Conservation (phyloP, 176 grass and related monocot genomes). For the Paspalum vaginatum region DNA sequence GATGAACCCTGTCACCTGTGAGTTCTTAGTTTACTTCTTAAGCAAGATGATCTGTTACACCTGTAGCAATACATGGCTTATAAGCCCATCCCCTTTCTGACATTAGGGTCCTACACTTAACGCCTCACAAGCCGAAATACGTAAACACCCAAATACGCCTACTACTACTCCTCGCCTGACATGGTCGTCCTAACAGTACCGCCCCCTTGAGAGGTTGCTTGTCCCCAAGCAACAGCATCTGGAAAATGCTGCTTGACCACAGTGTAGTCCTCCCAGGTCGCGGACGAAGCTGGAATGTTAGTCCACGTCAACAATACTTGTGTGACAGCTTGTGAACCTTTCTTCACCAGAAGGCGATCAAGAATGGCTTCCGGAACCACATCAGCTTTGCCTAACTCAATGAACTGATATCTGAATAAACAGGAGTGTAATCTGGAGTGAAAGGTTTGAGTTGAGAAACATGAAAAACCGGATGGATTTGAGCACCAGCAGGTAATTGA, state of each 20-base stretch:
- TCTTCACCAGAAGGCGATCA: not conserved
- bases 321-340: not conserved
- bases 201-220: not conserved
- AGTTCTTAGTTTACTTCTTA: too few relatives aligned
- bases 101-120: too few relatives aligned
- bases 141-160: too few relatives aligned
- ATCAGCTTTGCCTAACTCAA: not conserved
- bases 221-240: not conserved
- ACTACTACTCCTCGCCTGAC: too few relatives aligned
- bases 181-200: too few relatives aligned
- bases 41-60: too few relatives aligned
- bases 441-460: not conserved
- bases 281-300: rapidly evolving
- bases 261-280: not conserved
- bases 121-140: too few relatives aligned
- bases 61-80: too few relatives aligned
- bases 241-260: not conserved
- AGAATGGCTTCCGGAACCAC: not conserved
- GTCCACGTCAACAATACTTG: too few relatives aligned
- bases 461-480: not conserved
- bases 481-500: rapidly evolving
- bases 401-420: too few relatives aligned
- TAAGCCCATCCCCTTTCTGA: too few relatives aligned
- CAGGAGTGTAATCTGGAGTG: not conserved
- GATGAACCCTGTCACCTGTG: too few relatives aligned